Conservation (phyloP, 306 rosid species). For the Ormosia semicastrata region DNA sequence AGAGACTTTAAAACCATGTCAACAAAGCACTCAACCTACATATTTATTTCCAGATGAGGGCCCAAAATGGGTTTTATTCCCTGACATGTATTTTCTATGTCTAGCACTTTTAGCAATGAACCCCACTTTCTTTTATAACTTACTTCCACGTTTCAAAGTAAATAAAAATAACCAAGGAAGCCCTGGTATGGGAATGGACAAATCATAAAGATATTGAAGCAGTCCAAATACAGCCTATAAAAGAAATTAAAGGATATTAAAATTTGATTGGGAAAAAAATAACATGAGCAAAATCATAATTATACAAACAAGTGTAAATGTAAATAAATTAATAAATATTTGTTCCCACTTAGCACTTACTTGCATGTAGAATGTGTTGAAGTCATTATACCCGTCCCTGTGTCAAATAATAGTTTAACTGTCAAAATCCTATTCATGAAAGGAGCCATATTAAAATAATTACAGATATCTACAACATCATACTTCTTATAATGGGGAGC, state of each 20-base stretch:
- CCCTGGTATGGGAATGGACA: not conserved
- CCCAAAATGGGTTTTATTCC: not conserved
- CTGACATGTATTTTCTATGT: not conserved
- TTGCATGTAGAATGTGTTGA: conserved; percentile 97
- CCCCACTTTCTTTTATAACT: not conserved
- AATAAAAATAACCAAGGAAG: not conserved
- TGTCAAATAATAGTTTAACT: conserved; percentile 34
- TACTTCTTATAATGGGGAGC: conserved; percentile 97
- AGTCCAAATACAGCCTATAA: not conserved
- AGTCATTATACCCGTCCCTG: conserved; percentile 98
- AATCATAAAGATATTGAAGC: not conserved
- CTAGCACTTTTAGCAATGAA: not conserved
- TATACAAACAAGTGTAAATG: not conserved
- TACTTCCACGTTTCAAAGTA: conserved; percentile 10
- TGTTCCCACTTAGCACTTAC: conserved; percentile 50
- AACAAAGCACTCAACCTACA: not conserved
- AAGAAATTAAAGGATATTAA: not conserved
- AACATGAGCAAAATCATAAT: conserved; percentile 20
- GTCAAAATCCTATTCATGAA: not conserved
- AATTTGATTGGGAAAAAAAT: not conserved
- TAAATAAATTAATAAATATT: not conserved
- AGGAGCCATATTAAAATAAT: not conserved
- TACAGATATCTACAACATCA: conserved; percentile 21
- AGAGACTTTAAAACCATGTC: not conserved
- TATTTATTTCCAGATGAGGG: conserved; percentile 5